A percentile compares a stretch with the other conserved stretches of the same genome.
These are phyloP conservation scores for Mortierella sp. DNA, from an alignment of 371 early-diverging fungal species.

Conservation along the genomic window DNA sequence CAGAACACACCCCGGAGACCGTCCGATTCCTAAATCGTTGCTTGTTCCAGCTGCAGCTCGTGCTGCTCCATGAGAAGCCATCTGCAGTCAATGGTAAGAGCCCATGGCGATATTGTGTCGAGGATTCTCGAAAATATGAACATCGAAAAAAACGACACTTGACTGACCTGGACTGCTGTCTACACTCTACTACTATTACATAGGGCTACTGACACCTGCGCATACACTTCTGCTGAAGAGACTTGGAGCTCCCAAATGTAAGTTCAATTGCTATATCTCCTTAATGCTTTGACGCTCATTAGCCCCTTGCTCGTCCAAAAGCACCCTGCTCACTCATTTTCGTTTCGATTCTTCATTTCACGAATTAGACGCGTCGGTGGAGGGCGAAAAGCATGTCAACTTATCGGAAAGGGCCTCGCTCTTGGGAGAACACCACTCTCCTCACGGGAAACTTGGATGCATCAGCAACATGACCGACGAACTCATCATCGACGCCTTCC, in stretches of 20 bases:
- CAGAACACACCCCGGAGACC: conserved; percentile 32
- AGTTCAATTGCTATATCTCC: not conserved
- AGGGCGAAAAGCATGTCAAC: conserved; percentile 24
- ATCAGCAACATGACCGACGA: conserved; percentile 62
- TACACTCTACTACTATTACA: too few species aligned
- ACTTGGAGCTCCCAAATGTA: conserved; percentile 2
- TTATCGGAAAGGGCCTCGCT: conserved; percentile 25
- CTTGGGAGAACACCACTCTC: conserved; percentile 38
- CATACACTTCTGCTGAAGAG: not conserved
- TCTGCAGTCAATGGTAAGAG: not conserved
- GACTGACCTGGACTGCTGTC: too few species aligned
- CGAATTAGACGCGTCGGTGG: conserved; percentile 13
- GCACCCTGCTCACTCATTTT: not conserved
- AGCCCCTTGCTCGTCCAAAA: not conserved
- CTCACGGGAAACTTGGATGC: conserved; percentile 61
- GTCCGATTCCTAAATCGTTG: conserved; percentile 22
- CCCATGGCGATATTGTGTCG: not conserved
- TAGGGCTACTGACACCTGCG: not conserved
- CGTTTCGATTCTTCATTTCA: not conserved
- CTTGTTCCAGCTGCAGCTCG: conserved; percentile 25
- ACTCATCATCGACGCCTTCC: conserved; percentile 66
- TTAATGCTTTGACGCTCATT: too few species aligned
- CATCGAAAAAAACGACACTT: too few species aligned
- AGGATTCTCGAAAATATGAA: too few species aligned
- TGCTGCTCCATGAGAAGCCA: conserved; percentile 11